phyloP scores from a whole-genome alignment of 176 grass and related monocot genomes.

The Pharus latifolius region DNA sequence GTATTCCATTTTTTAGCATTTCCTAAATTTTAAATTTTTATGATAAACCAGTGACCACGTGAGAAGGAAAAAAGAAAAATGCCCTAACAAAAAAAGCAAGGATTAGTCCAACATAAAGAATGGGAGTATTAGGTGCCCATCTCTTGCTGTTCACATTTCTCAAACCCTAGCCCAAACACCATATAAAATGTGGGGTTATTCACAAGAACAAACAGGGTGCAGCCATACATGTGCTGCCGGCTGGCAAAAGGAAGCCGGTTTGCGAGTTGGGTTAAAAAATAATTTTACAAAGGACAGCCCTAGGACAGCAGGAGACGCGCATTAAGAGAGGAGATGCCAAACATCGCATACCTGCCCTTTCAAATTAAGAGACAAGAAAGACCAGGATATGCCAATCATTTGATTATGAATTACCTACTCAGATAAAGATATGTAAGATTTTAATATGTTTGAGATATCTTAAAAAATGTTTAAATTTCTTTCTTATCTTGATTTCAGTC shows the following conservation, averaged over 20 bases:
- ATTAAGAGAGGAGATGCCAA: background rate
- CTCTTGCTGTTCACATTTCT: background rate
- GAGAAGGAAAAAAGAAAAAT: background rate
- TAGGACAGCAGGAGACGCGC: slow-evolving; percentile 20
- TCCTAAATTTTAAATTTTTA: no score
- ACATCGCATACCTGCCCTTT: no score
- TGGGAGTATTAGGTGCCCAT: background rate
- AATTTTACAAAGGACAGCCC: background rate
- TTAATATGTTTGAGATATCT: no score
- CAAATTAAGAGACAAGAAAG: background rate
- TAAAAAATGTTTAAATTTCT: no score
- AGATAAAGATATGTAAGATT: no score
- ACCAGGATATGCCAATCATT: background rate
- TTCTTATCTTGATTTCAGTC: no score
- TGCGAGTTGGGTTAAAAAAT: background rate
- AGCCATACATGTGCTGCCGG: background rate
- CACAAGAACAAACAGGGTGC: background rate
- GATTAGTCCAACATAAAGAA: background rate
- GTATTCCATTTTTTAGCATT: no score
- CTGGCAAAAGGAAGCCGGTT: slow-evolving; percentile 4
- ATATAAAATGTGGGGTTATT: background rate
- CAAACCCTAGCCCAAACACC: background rate
- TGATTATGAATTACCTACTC: no score
- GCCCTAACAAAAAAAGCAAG: background rate
- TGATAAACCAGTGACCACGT: no score